A percentile compares a stretch with the other conserved stretches of the same genome.
Conservation (phyloP, 148 eudicot genomes). For the Diospyros lotus region DNA sequence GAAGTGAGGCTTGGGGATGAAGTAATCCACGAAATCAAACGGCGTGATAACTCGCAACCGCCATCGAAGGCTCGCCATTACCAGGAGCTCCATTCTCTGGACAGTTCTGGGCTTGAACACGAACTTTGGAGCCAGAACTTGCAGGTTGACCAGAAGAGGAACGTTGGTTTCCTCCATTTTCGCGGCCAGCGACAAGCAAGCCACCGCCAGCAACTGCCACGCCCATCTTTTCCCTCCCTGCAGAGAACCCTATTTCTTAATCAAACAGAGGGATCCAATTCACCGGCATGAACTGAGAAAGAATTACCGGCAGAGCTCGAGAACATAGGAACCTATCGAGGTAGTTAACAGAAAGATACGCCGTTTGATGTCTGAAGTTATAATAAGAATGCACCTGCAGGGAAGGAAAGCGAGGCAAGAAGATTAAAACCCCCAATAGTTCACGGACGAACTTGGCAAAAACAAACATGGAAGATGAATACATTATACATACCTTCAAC, state of each 20-base stretch:
- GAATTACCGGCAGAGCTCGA: slow-evolving; percentile 3
- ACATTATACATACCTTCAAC: slow-evolving; percentile 5
- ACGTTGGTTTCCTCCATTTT: slow-evolving; percentile 16
- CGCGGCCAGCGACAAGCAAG: slow-evolving; percentile 17
- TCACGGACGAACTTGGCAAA: neutral
- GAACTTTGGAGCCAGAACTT: slow-evolving; percentile 9
- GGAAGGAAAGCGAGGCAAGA: neutral
- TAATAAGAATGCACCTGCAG: slow-evolving; percentile 6
- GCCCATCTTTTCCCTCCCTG: slow-evolving; percentile 9
- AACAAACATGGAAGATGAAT: neutral
- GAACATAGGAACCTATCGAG: slow-evolving; percentile 6
- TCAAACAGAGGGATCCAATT: neutral
- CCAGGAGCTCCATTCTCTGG: slow-evolving; percentile 14
- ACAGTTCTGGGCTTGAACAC: slow-evolving; percentile 11
- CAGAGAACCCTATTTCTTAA: neutral
- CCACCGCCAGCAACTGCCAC: slow-evolving; percentile 15
- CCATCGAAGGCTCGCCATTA: slow-evolving; percentile 8
- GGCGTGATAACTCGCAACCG: slow-evolving; percentile 8
- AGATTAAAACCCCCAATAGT: neutral
- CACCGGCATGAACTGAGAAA: neutral
- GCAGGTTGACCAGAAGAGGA: slow-evolving; percentile 8
- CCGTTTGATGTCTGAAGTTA: slow-evolving; percentile 8
- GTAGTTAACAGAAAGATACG: slow-evolving; percentile 9
- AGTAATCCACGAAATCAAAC: slow-evolving; percentile 11
- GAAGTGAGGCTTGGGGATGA: slow-evolving; percentile 1